Evolutionary conservation across 306 rosid genomes (phyloP).

Genomic region (Oxytropis ochrocephala): DNA sequence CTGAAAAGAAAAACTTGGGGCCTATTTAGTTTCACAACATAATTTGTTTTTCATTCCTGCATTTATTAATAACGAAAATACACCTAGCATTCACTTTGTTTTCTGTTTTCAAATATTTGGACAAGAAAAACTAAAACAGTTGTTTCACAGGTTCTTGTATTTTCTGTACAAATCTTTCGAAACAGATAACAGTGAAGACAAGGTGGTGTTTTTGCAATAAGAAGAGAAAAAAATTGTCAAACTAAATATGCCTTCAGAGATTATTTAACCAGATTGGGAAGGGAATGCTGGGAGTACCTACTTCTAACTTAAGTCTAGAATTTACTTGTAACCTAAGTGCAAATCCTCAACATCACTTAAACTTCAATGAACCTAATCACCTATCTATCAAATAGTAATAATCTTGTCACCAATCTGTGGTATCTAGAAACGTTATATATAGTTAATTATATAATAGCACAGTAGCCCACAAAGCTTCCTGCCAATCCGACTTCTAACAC

Average conservation of each 20-base stretch:
- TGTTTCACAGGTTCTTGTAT: neutral
- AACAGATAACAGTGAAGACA: neutral
- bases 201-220: neutral
- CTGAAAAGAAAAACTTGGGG: neutral
- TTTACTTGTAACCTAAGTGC: neutral
- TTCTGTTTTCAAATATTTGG: neutral
- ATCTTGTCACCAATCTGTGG: conserved; percentile 2
- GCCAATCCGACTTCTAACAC: conserved; percentile 12
- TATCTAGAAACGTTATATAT: neutral
- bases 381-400: neutral
- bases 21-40: neutral
- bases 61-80: neutral
- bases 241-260: neutral
- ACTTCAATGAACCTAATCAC: neutral
- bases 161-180: neutral
- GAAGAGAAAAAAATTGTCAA: neutral
- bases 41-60: neutral
- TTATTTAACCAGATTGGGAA: too few relatives aligned
- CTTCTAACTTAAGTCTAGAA: neutral
- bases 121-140: neutral
- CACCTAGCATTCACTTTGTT: neutral
- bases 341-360: conserved; percentile 14
- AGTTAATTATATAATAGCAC: conserved; percentile 1
- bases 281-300: neutral
- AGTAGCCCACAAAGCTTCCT: conserved; percentile 6